phyloP scores from a whole-genome alignment of 176 grass and related monocot genomes.

The Triticum aestivum region IWGSC_CS_RefSeq_v2.1 NC_057806.1:579794033-579794532 shows the following conservation, averaged over 20 bases:
- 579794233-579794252: too few relatives aligned
- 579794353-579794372: background rate
- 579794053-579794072: background rate
- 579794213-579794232: too few relatives aligned
- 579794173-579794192: too few relatives aligned
- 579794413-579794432: slow-evolving; percentile 3
- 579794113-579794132: background rate
- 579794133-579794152: background rate
- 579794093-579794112: background rate
- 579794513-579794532: slow-evolving; percentile 65
- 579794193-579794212: too few relatives aligned
- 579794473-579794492: background rate
- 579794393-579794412: slow-evolving; percentile 1
- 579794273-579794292: too few relatives aligned
- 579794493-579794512: slow-evolving; percentile 1
- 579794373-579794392: background rate
- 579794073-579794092: background rate
- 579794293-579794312: background rate
- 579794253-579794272: too few relatives aligned
- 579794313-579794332: background rate
- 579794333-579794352: background rate
- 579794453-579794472: background rate
- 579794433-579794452: background rate
- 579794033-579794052: background rate
- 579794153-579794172: too few relatives aligned